Base-by-base conservation (phyloP, 2,329 filamentous ascomycete species). In the Colletotrichum eremochloae region DNA sequence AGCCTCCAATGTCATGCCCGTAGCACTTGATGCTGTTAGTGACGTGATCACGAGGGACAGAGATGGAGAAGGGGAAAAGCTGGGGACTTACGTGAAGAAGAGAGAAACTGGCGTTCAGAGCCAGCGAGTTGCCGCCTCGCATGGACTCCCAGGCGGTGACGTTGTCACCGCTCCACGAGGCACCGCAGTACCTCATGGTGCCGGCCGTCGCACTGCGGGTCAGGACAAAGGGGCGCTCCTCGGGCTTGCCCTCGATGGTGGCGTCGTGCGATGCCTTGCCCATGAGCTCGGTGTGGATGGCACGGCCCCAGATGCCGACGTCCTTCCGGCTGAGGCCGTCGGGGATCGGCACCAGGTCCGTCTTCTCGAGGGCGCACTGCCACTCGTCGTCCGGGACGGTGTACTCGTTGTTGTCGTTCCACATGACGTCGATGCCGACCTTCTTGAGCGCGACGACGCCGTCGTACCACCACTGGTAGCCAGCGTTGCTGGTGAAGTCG, bases 361-460 rank as follows among this genome's bases (percentile, higher is more conserved):
- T 74, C 40, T 72, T 72, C 1, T 90, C 85, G 0, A 93, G 82
- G 0, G 88, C 87, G 63, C 90, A 87, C 68, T 89, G 81, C 92
- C 92, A 94, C 33, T 87, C 84, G 71, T 94, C 92, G 72, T 89
- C 85, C 0, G 90, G 86, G 3, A 93, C 85, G 0, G 89, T 90
- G 78, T 93, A 94, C 79, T 94, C 92, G 75, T 94, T 94, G 80
- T 94, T 94, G 78, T 94, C 92, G 75, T 94, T 94, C 92, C 92
- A 94, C 82, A 94, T 93, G 60, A 87, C 91, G 75, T 93, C 91
- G 68, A 94, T 91, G 1, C 92, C 92, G 11, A 89, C 81, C 36
- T 87, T 82, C 67, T 89, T 89, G 1, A 94, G 84, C 62, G 85
- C 86, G 71, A 88, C 86, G 11, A 93, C 88, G 1, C 92, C 92